phyloP scores from a whole-genome alignment of 2,329 filamentous ascomycete genomes.

The Madurella mycetomatis region DNA sequence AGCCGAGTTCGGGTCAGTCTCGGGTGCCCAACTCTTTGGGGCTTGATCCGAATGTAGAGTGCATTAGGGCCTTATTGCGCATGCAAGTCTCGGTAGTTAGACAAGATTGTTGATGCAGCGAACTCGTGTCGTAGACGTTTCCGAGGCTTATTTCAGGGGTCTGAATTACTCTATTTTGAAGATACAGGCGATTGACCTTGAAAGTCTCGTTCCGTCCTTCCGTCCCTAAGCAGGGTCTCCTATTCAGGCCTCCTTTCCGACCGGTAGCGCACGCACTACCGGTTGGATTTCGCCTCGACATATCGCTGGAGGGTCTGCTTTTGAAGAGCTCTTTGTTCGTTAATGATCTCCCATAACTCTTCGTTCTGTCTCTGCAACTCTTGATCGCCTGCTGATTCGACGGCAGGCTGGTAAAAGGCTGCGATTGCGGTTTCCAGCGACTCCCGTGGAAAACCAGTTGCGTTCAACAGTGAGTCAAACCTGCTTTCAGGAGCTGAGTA shows the following conservation, averaged over 20 bases:
- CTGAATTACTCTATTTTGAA: background rate
- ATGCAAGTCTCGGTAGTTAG: too few species aligned
- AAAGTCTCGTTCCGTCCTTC: background rate
- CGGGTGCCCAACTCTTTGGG: too few species aligned
- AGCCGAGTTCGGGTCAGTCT: too few species aligned
- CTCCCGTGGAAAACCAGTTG: slow-evolving; percentile 44
- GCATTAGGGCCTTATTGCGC: too few species aligned
- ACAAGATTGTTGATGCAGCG: too few species aligned
- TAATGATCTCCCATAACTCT: slow-evolving; percentile 38
- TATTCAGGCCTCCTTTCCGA: too few species aligned
- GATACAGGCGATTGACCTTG: background rate
- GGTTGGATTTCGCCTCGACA: slow-evolving; percentile 26
- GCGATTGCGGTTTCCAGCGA: slow-evolving; percentile 48
- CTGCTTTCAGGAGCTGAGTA: slow-evolving; percentile 38
- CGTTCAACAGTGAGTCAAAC: slow-evolving; percentile 43
- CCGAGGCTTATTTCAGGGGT: too few species aligned
- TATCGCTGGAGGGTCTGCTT: slow-evolving; percentile 31
- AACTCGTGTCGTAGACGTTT: too few species aligned
- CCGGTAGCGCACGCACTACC: too few species aligned
- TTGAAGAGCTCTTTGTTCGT: slow-evolving; percentile 35
- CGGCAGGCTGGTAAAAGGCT: slow-evolving; percentile 38
- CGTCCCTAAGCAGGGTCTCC: background rate
- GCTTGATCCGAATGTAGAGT: too few species aligned
- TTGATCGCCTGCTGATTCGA: slow-evolving; percentile 30
- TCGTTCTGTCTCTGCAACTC: slow-evolving; percentile 35